Conservation (phyloP, 2,329 filamentous ascomycete genomes). For the Cladosporium sp. region DNA sequence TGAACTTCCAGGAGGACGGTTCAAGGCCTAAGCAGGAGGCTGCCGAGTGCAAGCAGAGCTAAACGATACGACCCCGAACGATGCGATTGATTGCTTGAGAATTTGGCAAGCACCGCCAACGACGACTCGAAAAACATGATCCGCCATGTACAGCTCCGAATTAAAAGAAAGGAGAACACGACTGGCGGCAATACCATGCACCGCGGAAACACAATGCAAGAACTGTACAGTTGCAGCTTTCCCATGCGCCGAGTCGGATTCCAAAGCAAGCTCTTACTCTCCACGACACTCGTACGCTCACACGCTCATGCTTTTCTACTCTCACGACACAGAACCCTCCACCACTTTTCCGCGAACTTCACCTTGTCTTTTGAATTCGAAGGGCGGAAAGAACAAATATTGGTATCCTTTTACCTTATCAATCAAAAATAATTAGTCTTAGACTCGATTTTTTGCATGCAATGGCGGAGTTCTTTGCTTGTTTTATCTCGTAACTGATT, state of each 20-base stretch:
- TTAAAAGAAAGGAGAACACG: background rate
- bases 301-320: background rate
- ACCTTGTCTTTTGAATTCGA: background rate
- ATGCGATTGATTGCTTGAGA: conserved; percentile 1
- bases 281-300: background rate
- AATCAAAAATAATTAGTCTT: conserved; percentile 3
- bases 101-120: background rate
- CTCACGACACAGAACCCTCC: no score
- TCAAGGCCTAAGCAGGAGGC: conserved; percentile 91
- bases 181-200: background rate
- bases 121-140: background rate
- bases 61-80: conserved; percentile 15
- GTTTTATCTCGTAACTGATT: background rate
- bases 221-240: background rate
- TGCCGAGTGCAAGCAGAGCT: conserved; percentile 95
- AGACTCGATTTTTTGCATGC: background rate
- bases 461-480: background rate
- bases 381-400: background rate
- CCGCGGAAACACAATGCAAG: background rate
- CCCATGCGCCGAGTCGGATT: background rate
- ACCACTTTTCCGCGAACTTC: background rate
- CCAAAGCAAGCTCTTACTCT: background rate
- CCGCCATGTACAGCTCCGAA: background rate
- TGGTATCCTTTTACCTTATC: background rate
- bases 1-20: conserved; percentile 65